Percentiles rank a stretch among this genome's conserved stretches.
phyloP scores from a whole-genome alignment of 1,284 basidiomycete species.

The Austroboletus novae-zelandiae region DNA sequence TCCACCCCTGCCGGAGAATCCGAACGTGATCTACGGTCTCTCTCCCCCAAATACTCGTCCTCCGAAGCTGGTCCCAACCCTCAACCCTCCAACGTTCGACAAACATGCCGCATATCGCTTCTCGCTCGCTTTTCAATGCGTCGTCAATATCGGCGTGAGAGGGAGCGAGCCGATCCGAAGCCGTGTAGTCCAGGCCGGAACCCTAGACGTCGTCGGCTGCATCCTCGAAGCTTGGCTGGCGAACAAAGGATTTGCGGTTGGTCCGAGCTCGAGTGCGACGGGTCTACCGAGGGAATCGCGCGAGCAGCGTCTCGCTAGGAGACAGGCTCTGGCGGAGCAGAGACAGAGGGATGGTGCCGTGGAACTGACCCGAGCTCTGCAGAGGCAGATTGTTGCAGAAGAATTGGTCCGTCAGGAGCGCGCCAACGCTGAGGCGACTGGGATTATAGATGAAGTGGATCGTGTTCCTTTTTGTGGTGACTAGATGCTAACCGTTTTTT shows the following conservation, averaged over 20 bases:
- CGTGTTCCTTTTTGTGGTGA: not conserved
- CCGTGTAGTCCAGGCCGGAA: slow-evolving; percentile 94
- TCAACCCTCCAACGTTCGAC: slow-evolving; percentile 71
- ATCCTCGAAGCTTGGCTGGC: slow-evolving; percentile 93
- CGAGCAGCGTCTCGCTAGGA: slow-evolving; percentile 63
- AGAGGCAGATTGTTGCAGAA: slow-evolving; percentile 43
- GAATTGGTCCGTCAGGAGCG: slow-evolving; percentile 14
- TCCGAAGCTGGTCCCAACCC: slow-evolving; percentile 50
- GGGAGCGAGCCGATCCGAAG: slow-evolving; percentile 93
- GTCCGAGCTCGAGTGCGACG: slow-evolving; percentile 60
- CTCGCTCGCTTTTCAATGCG: slow-evolving; percentile 92
- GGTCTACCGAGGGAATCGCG: slow-evolving; percentile 67
- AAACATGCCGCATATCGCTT: slow-evolving; percentile 86
- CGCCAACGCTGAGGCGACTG: slow-evolving; percentile 5
- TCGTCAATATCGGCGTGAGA: slow-evolving; percentile 96
- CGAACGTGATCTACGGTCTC: slow-evolving; percentile 71
- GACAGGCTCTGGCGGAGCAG: slow-evolving; percentile 50
- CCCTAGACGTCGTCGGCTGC: slow-evolving; percentile 91
- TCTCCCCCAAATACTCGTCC: slow-evolving; percentile 55
- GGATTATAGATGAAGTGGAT: slow-evolving; percentile 27
- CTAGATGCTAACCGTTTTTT: slow-evolving; percentile 8
- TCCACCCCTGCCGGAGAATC: slow-evolving; percentile 74
- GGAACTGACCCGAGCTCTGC: slow-evolving; percentile 55
- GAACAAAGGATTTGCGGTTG: slow-evolving; percentile 77
- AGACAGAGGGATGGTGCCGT: slow-evolving; percentile 53